Evolutionary conservation across 495 filamentous ascomycete genomes (phyloP), one percentile per base, ranked within the genome.

Genomic region (Darksidea phi): DNA sequence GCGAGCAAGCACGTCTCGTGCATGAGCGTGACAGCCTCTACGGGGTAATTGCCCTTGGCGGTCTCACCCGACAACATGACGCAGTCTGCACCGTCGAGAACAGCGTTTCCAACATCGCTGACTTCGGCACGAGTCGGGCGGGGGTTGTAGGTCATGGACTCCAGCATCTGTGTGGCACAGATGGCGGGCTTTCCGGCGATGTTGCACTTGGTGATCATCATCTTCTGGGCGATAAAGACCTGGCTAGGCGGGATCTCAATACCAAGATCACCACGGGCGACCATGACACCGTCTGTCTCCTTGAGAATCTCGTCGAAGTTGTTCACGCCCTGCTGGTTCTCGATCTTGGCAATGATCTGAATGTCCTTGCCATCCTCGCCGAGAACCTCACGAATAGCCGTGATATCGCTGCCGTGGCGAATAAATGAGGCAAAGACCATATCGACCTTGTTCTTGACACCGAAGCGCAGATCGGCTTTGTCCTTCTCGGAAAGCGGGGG

Each of bases 161-260:
- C 94, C 62, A 98, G 82, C 87, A 91, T 90, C 76, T 91, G 86
- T 28, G 88, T 91, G 50, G 90, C 90, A 75, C 92, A 96, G 73
- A 97, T 96, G 71, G 91, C 90, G 63, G 94, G 94, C 83, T 98
- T 98, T 74, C 95, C 94, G 68, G 92, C 93, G 72, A 97, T 88
- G 82, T 98, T 98, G 84, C 95, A 97, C 86, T 97, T 97, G 74
- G 93, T 90, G 77, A 97, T 97, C 88, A 98, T 92, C 90, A 97
- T 97, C 86, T 98, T 98, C 83, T 98, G 94, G 48, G 94, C 94
- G 64, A 95, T 87, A 78, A 97, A 98, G 54, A 98, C 94, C 82
- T 98, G 95, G 53, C 93, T 89, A 37, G 95, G 91, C 18, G 94
- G 91, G 71, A 98, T 98, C 77, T 98, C 94, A 64, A 98, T 98